Evolutionary conservation across 169 alveolate species (phyloP).

Genomic region (Eimeria falciformis): DNA sequence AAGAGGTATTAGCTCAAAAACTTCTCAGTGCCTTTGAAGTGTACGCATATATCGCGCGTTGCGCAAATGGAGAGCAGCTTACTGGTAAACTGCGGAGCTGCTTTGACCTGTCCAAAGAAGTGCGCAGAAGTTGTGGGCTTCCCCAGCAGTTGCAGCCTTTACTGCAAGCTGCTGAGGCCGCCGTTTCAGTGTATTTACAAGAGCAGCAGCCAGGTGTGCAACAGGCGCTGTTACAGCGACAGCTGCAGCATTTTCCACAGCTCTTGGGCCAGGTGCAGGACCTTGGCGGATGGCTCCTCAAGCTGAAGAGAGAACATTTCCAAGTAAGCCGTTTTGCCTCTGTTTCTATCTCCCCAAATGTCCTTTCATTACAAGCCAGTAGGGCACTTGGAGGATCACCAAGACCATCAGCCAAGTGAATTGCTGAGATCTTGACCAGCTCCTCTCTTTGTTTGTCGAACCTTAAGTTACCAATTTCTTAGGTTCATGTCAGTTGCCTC

Average conservation of each 20-base stretch:
- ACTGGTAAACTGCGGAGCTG: conserved; percentile 66
- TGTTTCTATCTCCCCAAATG: background rate
- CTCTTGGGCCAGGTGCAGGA: conserved; percentile 22
- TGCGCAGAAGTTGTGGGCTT: conserved; percentile 39
- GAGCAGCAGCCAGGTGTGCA: conserved; percentile 19
- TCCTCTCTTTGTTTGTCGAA: no score
- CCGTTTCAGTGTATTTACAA: conserved; percentile 16
- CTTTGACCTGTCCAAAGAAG: conserved; percentile 38
- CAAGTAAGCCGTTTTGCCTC: conserved; percentile 1
- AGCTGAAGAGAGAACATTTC: background rate
- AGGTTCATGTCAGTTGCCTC: no score
- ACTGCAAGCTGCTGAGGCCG: conserved; percentile 59
- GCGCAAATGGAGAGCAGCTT: conserved; percentile 67
- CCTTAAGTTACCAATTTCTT: no score
- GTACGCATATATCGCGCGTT: conserved; percentile 37
- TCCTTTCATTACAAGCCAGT: background rate
- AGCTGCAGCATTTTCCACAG: conserved; percentile 25
- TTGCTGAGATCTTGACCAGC: no score
- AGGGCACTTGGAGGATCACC: no score
- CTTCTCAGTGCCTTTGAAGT: conserved; percentile 55
- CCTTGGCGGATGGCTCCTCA: conserved; percentile 5
- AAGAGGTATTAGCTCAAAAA: conserved; percentile 61
- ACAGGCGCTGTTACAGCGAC: conserved; percentile 27
- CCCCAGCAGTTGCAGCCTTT: conserved; percentile 20
- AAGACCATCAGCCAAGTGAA: no score